Percentiles rank a stretch among this genome's conserved stretches.
phyloP scores from a whole-genome alignment of 1,284 basidiomycete species.

The Ustilago crameri region DNA sequence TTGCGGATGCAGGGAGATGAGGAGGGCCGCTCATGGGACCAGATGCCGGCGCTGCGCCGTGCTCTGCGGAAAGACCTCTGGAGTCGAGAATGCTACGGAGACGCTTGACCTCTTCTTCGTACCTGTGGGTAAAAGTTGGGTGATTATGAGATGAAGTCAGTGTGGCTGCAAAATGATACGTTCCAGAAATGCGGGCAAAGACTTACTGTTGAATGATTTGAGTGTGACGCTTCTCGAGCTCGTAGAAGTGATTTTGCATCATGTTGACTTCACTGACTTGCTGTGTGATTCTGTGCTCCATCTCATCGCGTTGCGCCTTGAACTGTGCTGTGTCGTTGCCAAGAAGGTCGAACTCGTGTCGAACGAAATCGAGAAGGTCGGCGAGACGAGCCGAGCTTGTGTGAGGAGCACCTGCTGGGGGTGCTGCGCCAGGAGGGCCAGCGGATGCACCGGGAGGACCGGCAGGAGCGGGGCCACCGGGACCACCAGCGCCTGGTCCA shows the following conservation, averaged over 20 bases:
- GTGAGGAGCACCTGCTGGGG: constrained; percentile 41
- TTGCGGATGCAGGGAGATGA: constrained; percentile 49
- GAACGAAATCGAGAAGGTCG: constrained; percentile 84
- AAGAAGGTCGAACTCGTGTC: constrained; percentile 85
- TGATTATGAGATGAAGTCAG: background rate
- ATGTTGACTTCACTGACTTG: constrained; percentile 60
- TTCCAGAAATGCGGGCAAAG: background rate
- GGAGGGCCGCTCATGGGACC: constrained; percentile 49
- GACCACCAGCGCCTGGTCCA: constrained; percentile 37
- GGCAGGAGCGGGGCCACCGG: constrained; percentile 30
- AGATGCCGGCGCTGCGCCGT: constrained; percentile 35
- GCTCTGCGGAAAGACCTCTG: constrained; percentile 52
- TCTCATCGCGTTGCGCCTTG: constrained; percentile 86
- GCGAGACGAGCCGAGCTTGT: constrained; percentile 72
- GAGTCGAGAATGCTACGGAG: constrained; percentile 76
- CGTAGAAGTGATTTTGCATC: constrained; percentile 75
- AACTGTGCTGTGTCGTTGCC: constrained; percentile 77
- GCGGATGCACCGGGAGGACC: constrained; percentile 37
- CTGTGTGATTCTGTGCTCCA: constrained; percentile 76
- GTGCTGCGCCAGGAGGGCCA: constrained; percentile 42
- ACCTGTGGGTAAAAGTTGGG: constrained; percentile 67
- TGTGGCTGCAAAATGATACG: background rate
- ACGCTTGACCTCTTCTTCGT: constrained; percentile 78
- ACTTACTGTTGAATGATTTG: constrained; percentile 76
- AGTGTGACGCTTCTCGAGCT: constrained; percentile 79